These are phyloP conservation scores for Backusella parvicylindrica DNA, from an alignment of 192 early-diverging fungal species.

Conservation along the genomic window DNA sequence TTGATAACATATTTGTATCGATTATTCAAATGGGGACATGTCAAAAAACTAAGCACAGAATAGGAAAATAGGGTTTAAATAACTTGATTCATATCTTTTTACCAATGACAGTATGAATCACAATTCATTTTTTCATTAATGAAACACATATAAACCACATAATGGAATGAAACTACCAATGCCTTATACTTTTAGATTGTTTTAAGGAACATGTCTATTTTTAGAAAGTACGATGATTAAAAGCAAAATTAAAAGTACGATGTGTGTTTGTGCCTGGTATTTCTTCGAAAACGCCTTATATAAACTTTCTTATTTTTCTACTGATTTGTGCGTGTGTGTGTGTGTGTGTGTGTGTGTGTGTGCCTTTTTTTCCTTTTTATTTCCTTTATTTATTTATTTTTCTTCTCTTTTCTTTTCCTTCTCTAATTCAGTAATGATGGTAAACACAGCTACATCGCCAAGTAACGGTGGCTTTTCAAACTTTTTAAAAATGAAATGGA, in stretches of 20 bases:
- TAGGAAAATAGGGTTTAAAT: no score
- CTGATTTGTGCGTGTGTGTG: no score
- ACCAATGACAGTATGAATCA: no score
- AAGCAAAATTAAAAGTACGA: background rate
- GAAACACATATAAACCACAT: no score
- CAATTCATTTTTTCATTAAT: no score
- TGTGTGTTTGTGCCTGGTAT: background rate
- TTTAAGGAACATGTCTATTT: constrained; percentile 2
- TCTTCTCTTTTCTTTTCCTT: background rate
- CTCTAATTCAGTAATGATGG: background rate
- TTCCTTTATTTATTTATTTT: background rate
- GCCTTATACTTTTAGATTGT: background rate
- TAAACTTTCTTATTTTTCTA: background rate
- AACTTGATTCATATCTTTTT: no score
- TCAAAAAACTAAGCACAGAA: no score
- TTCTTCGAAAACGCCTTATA: background rate
- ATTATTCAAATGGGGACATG: no score
- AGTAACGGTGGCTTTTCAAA: constrained; percentile 4
- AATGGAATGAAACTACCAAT: no score
- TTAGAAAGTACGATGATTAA: background rate
- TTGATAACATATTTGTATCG: no score
- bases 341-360: no score
- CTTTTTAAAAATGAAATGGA: constrained; percentile 12
- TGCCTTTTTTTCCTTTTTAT: background rate
- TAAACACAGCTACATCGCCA: background rate